Conservation (phyloP, 1,284 basidiomycete species). For the Afroboletus lepidellus region DNA sequence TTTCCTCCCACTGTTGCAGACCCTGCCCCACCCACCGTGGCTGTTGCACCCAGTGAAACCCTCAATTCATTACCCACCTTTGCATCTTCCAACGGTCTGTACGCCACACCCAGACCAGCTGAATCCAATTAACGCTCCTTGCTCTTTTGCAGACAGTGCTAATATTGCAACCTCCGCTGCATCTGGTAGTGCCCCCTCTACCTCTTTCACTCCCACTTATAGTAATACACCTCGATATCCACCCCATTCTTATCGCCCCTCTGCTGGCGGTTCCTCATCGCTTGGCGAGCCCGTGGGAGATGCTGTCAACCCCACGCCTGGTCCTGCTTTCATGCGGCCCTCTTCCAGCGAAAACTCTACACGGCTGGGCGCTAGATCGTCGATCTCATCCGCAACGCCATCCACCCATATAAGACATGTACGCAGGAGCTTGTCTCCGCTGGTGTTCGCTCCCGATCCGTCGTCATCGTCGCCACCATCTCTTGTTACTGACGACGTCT, state of each 20-base stretch:
- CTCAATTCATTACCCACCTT: slow-evolving; percentile 18
- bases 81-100: slow-evolving; percentile 23
- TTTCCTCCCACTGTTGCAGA: slow-evolving; percentile 2
- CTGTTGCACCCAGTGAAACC: slow-evolving; percentile 13
- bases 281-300: slow-evolving; percentile 18
- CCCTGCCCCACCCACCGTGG: slow-evolving; percentile 10
- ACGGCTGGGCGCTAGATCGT: slow-evolving; percentile 9
- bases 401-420: slow-evolving; percentile 15
- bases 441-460: slow-evolving; percentile 21
- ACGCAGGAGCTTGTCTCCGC: slow-evolving; percentile 29
- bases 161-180: slow-evolving; percentile 14
- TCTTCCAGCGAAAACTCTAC: slow-evolving; percentile 12
- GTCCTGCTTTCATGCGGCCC: slow-evolving; percentile 22
- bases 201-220: slow-evolving; percentile 22
- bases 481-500: slow-evolving; percentile 15
- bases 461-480: slow-evolving; percentile 12
- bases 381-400: slow-evolving; percentile 1
- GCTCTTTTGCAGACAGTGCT: slow-evolving; percentile 12
- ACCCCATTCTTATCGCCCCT: slow-evolving; percentile 25
- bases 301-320: slow-evolving; percentile 10
- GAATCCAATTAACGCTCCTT: slow-evolving; percentile 6
- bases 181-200: slow-evolving; percentile 19
- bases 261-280: slow-evolving; percentile 16
- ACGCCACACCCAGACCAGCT: slow-evolving; percentile 7
- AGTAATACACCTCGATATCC: slow-evolving; percentile 23